Conservation (phyloP, 306 rosid genomes). For the Casuarina cunninghamiana region DNA sequence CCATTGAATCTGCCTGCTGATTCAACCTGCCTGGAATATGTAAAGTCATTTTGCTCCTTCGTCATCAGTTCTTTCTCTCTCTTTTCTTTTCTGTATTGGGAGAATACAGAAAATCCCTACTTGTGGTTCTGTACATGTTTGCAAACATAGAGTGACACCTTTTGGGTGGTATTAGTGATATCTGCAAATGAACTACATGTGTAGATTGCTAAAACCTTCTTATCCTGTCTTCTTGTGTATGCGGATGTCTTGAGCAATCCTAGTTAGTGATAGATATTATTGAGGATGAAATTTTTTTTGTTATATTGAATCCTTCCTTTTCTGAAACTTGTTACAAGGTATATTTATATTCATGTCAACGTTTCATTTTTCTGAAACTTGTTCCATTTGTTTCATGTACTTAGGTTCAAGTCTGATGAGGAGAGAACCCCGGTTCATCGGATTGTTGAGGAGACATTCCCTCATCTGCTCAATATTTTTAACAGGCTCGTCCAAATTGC, state of each 20-base stretch:
- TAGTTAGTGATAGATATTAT: constrained; percentile 1
- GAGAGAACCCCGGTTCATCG: constrained; percentile 86
- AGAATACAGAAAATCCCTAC: not conserved
- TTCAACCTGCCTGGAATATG: not conserved
- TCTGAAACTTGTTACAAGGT: not conserved
- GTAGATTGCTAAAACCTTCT: not conserved
- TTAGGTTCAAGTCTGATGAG: constrained; percentile 95
- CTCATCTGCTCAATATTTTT: constrained; percentile 81
- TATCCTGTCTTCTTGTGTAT: not conserved
- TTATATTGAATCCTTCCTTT: not conserved
- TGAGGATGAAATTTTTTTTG: not conserved
- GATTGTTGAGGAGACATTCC: constrained; percentile 93
- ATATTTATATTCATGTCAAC: not conserved
- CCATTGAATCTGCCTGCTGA: not conserved
- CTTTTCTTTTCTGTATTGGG: not conserved
- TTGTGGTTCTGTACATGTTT: not conserved
- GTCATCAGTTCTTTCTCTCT: not conserved
- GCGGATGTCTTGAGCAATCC: constrained; percentile 2
- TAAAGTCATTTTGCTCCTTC: not conserved
- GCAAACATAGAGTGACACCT: too few relatives aligned
- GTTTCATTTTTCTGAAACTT: not conserved
- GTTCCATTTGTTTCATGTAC: constrained; percentile 16
- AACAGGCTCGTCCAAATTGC: constrained; percentile 77
- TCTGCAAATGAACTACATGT: not conserved
- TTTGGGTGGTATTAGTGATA: not conserved